phyloP scores from a whole-genome alignment of 108 stramenopile species.

The Phaeodactylum tricornutum region DNA sequence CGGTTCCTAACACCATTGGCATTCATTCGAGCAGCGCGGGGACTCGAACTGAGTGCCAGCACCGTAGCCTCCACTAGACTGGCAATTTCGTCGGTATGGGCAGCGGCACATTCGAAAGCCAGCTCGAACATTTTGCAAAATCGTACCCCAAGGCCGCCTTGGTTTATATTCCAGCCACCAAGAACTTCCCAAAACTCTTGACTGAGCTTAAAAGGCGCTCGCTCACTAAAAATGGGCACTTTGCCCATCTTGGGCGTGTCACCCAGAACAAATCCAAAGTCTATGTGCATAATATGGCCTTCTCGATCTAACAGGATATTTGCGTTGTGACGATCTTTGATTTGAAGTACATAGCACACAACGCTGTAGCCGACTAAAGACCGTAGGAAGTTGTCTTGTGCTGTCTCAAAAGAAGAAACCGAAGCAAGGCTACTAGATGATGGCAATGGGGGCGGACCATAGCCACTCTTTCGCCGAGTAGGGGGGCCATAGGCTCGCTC shows the following conservation, averaged over 20 bases:
- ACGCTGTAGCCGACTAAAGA: slow-evolving; percentile 87
- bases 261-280: slow-evolving; percentile 96
- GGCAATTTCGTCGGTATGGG: slow-evolving; percentile 69
- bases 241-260: slow-evolving; percentile 89
- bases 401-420: slow-evolving; percentile 58
- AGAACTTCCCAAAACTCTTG: slow-evolving; percentile 85
- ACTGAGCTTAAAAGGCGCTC: slow-evolving; percentile 91
- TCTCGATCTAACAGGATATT: slow-evolving; percentile 89
- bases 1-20: slow-evolving; percentile 58
- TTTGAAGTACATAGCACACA: slow-evolving; percentile 92
- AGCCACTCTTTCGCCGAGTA: not conserved
- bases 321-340: slow-evolving; percentile 96
- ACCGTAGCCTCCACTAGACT: slow-evolving; percentile 70
- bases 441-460: slow-evolving; percentile 13
- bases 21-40: slow-evolving; percentile 40
- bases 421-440: slow-evolving; percentile 3
- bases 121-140: slow-evolving; percentile 85
- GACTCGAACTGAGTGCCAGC: slow-evolving; percentile 56
- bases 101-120: slow-evolving; percentile 66
- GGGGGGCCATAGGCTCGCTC: slow-evolving; percentile 66
- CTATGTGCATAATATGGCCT: slow-evolving; percentile 79
- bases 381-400: slow-evolving; percentile 81
- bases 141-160: slow-evolving; percentile 52
- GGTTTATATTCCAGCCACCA: slow-evolving; percentile 84
- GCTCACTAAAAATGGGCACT: slow-evolving; percentile 80